Conservation (phyloP, 1,139 yeast genomes). For the Zygosaccharomyces pseudobailii region DNA sequence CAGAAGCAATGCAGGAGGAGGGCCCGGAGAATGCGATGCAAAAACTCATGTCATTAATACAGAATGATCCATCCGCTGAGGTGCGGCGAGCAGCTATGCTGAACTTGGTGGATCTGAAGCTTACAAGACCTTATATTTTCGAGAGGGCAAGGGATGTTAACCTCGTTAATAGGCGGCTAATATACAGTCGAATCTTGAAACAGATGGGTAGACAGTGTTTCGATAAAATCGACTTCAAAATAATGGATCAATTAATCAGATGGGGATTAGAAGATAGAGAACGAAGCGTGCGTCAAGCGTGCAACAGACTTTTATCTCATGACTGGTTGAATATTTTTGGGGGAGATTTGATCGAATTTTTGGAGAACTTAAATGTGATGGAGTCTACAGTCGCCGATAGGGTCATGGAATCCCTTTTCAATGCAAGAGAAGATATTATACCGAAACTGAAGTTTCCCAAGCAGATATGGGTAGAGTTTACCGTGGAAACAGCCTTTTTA, state of each 20-base stretch:
- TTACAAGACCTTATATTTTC: slow-evolving; percentile 56
- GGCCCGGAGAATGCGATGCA: slow-evolving; percentile 46
- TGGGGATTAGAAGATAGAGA: slow-evolving; percentile 94
- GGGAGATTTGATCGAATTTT: slow-evolving; percentile 65
- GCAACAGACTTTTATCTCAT: slow-evolving; percentile 61
- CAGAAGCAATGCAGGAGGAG: slow-evolving; percentile 38
- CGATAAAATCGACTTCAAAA: slow-evolving; percentile 51
- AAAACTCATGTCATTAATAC: slow-evolving; percentile 51
- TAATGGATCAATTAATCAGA: slow-evolving; percentile 60
- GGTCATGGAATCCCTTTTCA: slow-evolving; percentile 63
- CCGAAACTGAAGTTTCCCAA: slow-evolving; percentile 52
- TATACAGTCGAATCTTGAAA: slow-evolving; percentile 64
- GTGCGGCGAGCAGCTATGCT: slow-evolving; percentile 81
- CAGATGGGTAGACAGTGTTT: slow-evolving; percentile 57
- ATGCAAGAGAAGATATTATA: slow-evolving; percentile 56
- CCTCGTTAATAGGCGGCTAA: slow-evolving; percentile 63
- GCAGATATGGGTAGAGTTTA: slow-evolving; percentile 62
- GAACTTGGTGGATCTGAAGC: slow-evolving; percentile 53
- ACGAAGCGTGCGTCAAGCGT: slow-evolving; percentile 63
- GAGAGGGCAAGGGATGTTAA: slow-evolving; percentile 83
- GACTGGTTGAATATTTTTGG: slow-evolving; percentile 69
- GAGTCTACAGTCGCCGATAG: slow-evolving; percentile 60
- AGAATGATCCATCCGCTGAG: slow-evolving; percentile 80
- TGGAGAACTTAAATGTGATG: slow-evolving; percentile 66
- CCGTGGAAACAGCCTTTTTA: slow-evolving; percentile 72